Base-by-base conservation (phyloP, 306 rosid genomes). In the Lotus japonicus region DNA sequence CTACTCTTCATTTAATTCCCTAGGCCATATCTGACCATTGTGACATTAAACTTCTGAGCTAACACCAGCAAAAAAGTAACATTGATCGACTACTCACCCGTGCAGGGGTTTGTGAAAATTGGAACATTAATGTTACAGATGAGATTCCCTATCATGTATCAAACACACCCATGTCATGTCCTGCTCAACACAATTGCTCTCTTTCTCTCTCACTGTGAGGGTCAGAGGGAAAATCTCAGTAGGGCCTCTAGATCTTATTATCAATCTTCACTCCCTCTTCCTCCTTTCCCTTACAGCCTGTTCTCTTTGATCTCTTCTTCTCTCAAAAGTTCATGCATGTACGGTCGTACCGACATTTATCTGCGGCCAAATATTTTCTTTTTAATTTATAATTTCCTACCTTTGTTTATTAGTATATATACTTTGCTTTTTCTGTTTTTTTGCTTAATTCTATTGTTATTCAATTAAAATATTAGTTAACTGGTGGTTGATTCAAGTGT, bases 311-410 rank as follows among this genome's bases (percentile, higher is more conserved):
- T 21, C 35, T 33, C 21, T 44, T 15, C 48, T n/a, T 16, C 5
- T 46, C 39, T 54, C 52, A 11, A 33, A 46, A 45, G 31, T 14
- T 58, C 79, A 67, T 62, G 55, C 61, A 73, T 76, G 79, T 81
- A 77, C 81, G 82, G 74, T 42, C 35, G 82, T 72, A 77, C 85
- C 79, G 77, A 81, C 82, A 77, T 48, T 77, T 55, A 72, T 15
- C 71, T 72, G n/a, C 71, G 1, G 46, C 55, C 81, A 75, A 70
- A 57, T 58, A 6, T 70, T 39, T 70, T 65, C 57, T 65, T 61
- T 61, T 38, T 41, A 36, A 45, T 58, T 61, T 58, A n/a, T n/a
- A n/a, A n/a, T 44, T 26, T 12, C 26, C 41, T n/a, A 6, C 5
- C 31, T 0, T n/a, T 35, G 26, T 12, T 11, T 56, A 23, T 21